phyloP scores from a whole-genome alignment of 768 basidiomycete species.

The Ramaria sp. region DNA sequence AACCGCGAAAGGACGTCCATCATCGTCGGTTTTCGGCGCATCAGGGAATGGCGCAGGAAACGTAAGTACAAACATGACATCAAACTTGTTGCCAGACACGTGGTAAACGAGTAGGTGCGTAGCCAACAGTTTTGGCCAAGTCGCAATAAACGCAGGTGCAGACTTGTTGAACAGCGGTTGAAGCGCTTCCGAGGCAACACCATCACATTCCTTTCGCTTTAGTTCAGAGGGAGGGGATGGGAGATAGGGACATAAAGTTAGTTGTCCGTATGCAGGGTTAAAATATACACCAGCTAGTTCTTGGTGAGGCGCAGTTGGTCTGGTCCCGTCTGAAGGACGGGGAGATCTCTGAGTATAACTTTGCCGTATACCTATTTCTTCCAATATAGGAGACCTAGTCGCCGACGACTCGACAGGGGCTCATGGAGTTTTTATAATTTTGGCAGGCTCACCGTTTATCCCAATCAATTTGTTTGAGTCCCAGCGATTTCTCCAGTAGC shows the following conservation, averaged over 20 bases:
- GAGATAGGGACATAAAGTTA: slow-evolving; percentile 26
- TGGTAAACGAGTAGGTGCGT: slow-evolving; percentile 19
- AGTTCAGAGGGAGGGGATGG: slow-evolving; percentile 16
- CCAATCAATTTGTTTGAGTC: slow-evolving; percentile 4
- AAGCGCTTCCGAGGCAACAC: slow-evolving; percentile 17
- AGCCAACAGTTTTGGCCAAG: slow-evolving; percentile 25
- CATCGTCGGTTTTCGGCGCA: not conserved
- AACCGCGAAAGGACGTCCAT: not conserved
- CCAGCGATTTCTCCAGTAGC: slow-evolving; percentile 17
- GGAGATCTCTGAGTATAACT: not conserved
- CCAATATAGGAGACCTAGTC: too few species aligned
- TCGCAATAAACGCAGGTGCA: slow-evolving; percentile 18
- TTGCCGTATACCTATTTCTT: too few species aligned
- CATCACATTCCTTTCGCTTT: slow-evolving; percentile 18
- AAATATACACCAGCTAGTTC: slow-evolving; percentile 27
- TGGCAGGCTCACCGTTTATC: slow-evolving; percentile 8
- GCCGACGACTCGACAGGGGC: not conserved
- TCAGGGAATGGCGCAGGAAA: not conserved
- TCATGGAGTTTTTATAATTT: not conserved
- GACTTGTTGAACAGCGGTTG: not conserved
- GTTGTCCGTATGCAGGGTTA: slow-evolving; percentile 26
- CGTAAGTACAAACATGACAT: not conserved
- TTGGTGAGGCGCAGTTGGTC: slow-evolving; percentile 11
- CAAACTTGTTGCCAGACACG: not conserved
- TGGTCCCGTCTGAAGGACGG: not conserved